phyloP scores from a whole-genome alignment of 73 alveolate genomes.

The Tetrahymena malaccensis region DNA sequence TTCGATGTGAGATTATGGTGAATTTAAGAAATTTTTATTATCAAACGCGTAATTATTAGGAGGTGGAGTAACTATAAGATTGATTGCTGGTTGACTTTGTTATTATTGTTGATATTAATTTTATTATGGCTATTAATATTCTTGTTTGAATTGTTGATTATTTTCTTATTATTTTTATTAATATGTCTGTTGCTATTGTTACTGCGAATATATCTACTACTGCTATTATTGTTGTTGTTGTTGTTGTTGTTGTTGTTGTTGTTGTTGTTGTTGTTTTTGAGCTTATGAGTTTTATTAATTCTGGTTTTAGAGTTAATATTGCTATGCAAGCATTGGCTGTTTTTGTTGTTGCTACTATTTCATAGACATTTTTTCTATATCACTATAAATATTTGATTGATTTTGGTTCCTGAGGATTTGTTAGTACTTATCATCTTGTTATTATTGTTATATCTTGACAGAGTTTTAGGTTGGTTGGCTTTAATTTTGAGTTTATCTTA shows the following conservation, averaged over 20 bases:
- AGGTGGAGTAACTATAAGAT: neutral
- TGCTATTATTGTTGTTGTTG: no score
- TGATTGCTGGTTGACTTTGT: neutral
- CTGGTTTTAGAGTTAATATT: neutral
- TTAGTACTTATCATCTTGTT: neutral
- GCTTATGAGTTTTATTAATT: neutral
- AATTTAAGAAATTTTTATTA: no score
- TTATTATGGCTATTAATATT: neutral
- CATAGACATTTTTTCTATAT: no score
- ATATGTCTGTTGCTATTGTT: neutral
- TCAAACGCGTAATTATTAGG: neutral
- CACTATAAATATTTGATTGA: neutral
- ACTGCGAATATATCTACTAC: no score
- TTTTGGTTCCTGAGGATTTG: neutral
- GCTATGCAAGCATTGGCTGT: neutral
- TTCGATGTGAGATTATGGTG: neutral
- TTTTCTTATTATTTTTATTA: no score
- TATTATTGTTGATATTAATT: no score
- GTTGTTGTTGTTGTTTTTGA: no score
- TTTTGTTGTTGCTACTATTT: no score
- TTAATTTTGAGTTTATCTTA: neutral
- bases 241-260: no score
- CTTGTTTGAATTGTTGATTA: neutral
- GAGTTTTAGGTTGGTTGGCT: neutral
- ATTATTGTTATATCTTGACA: neutral